These are phyloP conservation scores for Centrapalus pauciflorus DNA, from an alignment of 129 eudicot species.

Conservation along the genomic window DNA sequence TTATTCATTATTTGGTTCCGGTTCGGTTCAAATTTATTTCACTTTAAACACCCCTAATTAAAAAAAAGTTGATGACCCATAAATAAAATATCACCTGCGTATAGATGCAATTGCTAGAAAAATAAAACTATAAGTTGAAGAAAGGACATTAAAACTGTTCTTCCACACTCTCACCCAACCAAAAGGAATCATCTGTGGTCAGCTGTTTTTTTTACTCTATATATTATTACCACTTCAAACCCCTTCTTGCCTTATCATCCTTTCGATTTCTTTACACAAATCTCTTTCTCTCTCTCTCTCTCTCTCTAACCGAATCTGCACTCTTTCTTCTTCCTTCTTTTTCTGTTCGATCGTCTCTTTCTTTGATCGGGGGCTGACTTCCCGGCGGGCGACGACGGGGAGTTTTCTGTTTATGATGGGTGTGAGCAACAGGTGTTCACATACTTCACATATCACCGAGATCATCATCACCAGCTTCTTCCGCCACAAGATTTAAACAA, in stretches of 20 bases:
- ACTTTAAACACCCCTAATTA: too few relatives aligned
- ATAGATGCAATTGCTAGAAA: background rate
- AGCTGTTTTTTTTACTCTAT: conserved; percentile 13
- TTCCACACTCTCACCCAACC: conserved; percentile 20
- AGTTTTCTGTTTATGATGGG: conserved; percentile 47
- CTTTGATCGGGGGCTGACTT: background rate
- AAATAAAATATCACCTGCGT: background rate
- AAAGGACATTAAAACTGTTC: conserved; percentile 12
- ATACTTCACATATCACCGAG: conserved; percentile 87
- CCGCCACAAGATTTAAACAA: conserved; percentile 54
- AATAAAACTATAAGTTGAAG: background rate
- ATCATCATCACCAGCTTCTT: conserved; percentile 91
- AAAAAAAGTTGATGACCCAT: background rate
- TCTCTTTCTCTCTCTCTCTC: background rate
- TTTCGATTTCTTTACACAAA: conserved; percentile 1
- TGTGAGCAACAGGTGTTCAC: conserved; percentile 61
- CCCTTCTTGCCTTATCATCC: conserved; percentile 16
- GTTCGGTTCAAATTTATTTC: too few relatives aligned
- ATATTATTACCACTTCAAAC: conserved; percentile 23
- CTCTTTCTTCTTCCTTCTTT: background rate
- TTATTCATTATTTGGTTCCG: too few relatives aligned
- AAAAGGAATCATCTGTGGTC: conserved; percentile 23
- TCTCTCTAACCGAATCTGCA: conserved; percentile 1
- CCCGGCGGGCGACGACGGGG: background rate
- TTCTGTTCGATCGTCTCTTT: conserved; percentile 4